These are phyloP conservation scores for Cyphellophora attinorum DNA, from an alignment of 2,329 filamentous ascomycete species.

Conservation along the genomic window DNA sequence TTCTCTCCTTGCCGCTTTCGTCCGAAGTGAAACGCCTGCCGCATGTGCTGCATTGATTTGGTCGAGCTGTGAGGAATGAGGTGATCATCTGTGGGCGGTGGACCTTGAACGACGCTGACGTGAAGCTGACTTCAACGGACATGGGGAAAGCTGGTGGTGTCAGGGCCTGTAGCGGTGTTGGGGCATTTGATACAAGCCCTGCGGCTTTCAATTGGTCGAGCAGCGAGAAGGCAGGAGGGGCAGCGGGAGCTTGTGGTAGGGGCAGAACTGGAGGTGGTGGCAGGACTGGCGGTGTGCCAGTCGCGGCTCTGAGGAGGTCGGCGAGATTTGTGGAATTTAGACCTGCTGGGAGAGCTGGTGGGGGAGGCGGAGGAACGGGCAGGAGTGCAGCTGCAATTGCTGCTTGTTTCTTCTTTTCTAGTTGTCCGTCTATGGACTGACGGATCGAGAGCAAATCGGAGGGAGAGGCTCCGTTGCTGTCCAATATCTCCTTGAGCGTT, in stretches of 20 bases:
- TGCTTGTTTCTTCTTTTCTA: slow-evolving; percentile 38
- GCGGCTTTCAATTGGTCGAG: slow-evolving; percentile 60
- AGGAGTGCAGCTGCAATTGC: slow-evolving; percentile 21
- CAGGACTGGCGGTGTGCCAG: slow-evolving; percentile 16
- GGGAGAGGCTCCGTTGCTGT: slow-evolving; percentile 14
- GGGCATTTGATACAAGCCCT: slow-evolving; percentile 50
- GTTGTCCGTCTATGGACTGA: slow-evolving; percentile 15
- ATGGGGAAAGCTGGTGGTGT: slow-evolving; percentile 24
- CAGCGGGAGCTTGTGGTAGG: slow-evolving; percentile 27
- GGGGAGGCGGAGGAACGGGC: slow-evolving; percentile 23
- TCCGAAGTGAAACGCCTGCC: slow-evolving; percentile 75
- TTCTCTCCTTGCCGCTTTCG: slow-evolving; percentile 70
- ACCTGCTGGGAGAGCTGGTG: slow-evolving; percentile 21
- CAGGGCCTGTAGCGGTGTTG: slow-evolving; percentile 31
- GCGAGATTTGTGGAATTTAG: slow-evolving; percentile 34
- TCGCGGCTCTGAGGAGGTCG: slow-evolving; percentile 34
- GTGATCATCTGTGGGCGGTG: slow-evolving; percentile 66
- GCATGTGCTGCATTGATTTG: slow-evolving; percentile 84
- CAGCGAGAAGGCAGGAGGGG: slow-evolving; percentile 47
- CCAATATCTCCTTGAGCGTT: slow-evolving; percentile 19
- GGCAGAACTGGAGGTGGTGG: slow-evolving; percentile 8
- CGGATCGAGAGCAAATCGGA: slow-evolving; percentile 16
- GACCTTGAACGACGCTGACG: slow-evolving; percentile 62
- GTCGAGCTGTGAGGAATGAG: slow-evolving; percentile 68
- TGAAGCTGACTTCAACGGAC: slow-evolving; percentile 38